Evolutionary conservation across 23 red algal genomes (phyloP).

Genomic region (Cyanidium caldarium): DNA sequence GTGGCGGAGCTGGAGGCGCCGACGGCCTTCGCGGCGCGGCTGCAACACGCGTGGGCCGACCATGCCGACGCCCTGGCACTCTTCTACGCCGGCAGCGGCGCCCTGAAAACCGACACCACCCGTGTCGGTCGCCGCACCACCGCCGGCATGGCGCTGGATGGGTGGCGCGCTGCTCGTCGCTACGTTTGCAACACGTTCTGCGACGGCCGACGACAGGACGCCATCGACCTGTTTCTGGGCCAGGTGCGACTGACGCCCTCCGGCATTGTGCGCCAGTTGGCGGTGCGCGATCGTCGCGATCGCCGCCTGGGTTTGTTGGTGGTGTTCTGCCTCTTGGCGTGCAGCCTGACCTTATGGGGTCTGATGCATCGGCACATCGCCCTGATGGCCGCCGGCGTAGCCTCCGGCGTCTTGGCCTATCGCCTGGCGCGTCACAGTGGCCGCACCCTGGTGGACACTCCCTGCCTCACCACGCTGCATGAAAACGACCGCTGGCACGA

Average conservation of each 20-base stretch:
- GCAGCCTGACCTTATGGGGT: no score
- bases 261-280: no score
- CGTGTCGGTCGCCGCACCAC: slow-evolving; percentile 64
- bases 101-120: slow-evolving; percentile 83
- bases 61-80: slow-evolving; percentile 62
- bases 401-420: no score
- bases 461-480: no score
- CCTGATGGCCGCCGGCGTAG: no score
- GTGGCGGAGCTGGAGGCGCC: slow-evolving; percentile 27
- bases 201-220: slow-evolving; percentile 67
- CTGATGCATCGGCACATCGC: no score
- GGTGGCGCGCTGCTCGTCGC: slow-evolving; percentile 24
- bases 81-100: slow-evolving; percentile 67
- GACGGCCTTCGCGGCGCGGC: slow-evolving; percentile 29
- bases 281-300: no score
- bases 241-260: slow-evolving; percentile 28
- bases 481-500: no score
- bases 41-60: slow-evolving; percentile 76
- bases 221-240: slow-evolving; percentile 54
- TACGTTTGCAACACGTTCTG: slow-evolving; percentile 73
- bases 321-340: no score
- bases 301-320: no score
- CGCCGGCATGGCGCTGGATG: slow-evolving; percentile 51
- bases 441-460: no score
- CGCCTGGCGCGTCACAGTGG: no score